A percentile compares a stretch with the other conserved stretches of the same genome.
Evolutionary conservation across 257 asterid genomes (phyloP).

Genomic region (Jacaranda mimosifolia): DNA sequence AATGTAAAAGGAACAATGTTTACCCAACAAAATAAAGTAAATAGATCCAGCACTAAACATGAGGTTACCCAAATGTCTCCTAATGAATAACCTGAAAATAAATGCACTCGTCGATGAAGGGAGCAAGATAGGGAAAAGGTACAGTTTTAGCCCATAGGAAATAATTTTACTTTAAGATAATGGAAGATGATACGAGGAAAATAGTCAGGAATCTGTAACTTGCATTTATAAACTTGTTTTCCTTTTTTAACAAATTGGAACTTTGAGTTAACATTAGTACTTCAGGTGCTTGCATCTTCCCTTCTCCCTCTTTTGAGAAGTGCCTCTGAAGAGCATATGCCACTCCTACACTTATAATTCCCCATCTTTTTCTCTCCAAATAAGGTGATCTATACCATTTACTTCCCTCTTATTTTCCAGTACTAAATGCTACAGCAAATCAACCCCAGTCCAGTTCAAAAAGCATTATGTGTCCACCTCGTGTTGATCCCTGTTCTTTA

Average conservation of each 20-base stretch:
- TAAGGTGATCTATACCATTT: background rate
- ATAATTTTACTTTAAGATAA: too few species aligned
- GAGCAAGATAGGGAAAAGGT: background rate
- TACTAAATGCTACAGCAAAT: too few species aligned
- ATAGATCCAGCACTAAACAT: background rate
- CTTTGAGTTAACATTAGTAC: background rate
- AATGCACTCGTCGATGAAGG: background rate
- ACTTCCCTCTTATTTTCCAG: background rate
- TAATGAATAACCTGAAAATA: background rate
- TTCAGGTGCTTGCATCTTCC: background rate
- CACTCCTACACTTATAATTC: background rate
- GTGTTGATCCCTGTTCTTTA: background rate
- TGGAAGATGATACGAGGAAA: background rate
- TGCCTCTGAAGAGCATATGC: background rate
- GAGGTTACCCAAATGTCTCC: background rate
- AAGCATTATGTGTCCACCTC: too few species aligned
- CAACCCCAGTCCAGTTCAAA: too few species aligned
- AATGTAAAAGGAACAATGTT: constrained; percentile 14
- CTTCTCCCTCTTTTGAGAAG: background rate
- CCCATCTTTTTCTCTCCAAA: background rate
- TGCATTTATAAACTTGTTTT: too few species aligned
- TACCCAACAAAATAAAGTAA: background rate
- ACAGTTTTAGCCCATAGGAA: background rate
- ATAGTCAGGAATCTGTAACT: too few species aligned
- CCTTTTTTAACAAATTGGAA: background rate